Base-by-base conservation (phyloP, 306 rosid genomes). In the Vigna angularis region DNA sequence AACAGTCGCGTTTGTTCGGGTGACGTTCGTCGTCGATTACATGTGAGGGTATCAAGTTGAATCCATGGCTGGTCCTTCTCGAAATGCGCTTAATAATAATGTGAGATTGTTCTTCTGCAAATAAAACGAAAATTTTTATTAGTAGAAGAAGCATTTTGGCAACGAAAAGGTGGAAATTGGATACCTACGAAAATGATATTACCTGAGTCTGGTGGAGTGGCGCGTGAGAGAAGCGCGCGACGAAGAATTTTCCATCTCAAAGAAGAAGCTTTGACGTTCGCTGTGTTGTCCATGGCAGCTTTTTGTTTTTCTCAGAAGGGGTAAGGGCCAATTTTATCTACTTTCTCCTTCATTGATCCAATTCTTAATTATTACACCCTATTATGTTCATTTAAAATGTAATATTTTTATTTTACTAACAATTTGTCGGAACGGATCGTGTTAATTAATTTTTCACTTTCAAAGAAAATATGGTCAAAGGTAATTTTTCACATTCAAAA, bases 161-260 rank as follows among this genome's bases (percentile, higher is more conserved):
- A 16, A n/a, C 5, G 28, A 34, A 61, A 51, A 28, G 5, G 74
- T 1, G 9, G 64, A 34, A 80, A 40, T 14, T 51, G 2, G 73
- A 64, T 0, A 24, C 2, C 42, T 13, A 26, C 5, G 34, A 51
- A 51, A 70, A 71, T 30, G 53, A 12, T 28, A 68, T 17, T 24
- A 82, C 93, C 86, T 32, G 82, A 7, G 13, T 66, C 71, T 50
- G 78, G 45, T 8, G 79, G 73, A 53, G 85, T 75, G 4, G 79
- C 61, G 17, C 80, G 86, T 59, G 82, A 83, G 38, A 88, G 89
- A 76, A 93, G 88, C 59, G 98, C 96, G 70, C 79, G 85, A 47
- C 98, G 93, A 40, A 91, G 96, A 71, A 93, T 88, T 71, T 78
- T 74, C 98, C 96, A 93, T 84, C 98, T 80, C 77, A 86, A 71